phyloP scores from a whole-genome alignment of 495 filamentous ascomycete genomes.

The Aspergillus incahuasiensis region DNA sequence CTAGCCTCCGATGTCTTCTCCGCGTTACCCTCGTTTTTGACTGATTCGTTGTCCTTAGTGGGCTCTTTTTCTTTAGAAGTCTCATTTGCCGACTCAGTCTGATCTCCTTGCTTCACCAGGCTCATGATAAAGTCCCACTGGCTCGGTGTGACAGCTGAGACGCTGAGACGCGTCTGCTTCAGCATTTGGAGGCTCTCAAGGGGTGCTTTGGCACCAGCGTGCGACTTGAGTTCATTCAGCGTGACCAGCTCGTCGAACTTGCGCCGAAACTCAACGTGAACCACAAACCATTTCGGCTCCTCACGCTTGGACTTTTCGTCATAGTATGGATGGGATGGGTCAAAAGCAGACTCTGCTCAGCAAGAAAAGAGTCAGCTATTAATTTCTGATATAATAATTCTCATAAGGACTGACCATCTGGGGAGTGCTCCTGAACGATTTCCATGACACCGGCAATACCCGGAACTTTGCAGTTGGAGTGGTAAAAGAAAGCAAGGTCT shows the following conservation, averaged over 20 bases:
- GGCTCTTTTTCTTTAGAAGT: constrained; percentile 7
- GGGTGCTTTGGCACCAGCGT: constrained; percentile 50
- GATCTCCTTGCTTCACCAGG: constrained; percentile 28
- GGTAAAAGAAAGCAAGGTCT: constrained; percentile 94
- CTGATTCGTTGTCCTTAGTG: background rate
- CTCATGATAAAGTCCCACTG: constrained; percentile 81
- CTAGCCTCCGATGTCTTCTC: constrained; percentile 12
- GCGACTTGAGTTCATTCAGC: constrained; percentile 68
- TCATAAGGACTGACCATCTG: constrained; percentile 55
- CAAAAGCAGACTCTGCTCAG: constrained; percentile 67
- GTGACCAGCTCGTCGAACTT: constrained; percentile 73
- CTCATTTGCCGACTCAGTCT: constrained; percentile 9
- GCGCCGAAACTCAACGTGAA: constrained; percentile 78
- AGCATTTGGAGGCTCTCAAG: constrained; percentile 82
- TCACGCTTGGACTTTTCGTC: constrained; percentile 68
- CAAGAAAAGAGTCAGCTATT: constrained; percentile 3
- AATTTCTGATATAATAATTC: background rate
- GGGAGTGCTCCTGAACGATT: constrained; percentile 74
- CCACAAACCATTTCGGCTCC: constrained; percentile 83
- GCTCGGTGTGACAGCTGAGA: constrained; percentile 63
- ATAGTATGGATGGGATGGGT: constrained; percentile 74
- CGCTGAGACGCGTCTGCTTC: constrained; percentile 74
- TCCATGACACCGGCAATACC: constrained; percentile 93
- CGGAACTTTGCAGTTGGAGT: constrained; percentile 88
- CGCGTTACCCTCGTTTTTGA: constrained; percentile 6